These are phyloP conservation scores for Byssochlamys sp. DNA, from an alignment of 2,329 filamentous ascomycete genomes.

Conservation along the genomic window DNA sequence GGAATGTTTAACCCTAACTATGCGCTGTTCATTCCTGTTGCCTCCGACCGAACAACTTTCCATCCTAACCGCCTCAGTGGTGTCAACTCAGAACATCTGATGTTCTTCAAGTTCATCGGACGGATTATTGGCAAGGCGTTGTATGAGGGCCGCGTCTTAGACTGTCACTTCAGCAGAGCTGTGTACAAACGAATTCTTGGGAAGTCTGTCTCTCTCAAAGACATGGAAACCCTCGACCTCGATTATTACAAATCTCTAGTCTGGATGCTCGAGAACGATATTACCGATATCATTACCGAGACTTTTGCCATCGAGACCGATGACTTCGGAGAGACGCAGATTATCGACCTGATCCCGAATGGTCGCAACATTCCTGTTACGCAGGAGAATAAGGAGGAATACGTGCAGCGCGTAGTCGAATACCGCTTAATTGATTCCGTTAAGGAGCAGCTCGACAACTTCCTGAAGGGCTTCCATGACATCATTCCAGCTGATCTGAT, in stretches of 20 bases:
- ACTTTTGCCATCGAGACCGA: slow-evolving; percentile 92
- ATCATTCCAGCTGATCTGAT: slow-evolving; percentile 91
- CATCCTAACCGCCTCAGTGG: slow-evolving; percentile 90
- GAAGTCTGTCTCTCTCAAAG: slow-evolving; percentile 91
- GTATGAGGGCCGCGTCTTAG: slow-evolving; percentile 88
- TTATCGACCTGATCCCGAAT: slow-evolving; percentile 75
- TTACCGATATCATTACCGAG: slow-evolving; percentile 93
- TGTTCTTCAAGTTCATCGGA: slow-evolving; percentile 99
- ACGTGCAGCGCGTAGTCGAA: slow-evolving; percentile 87
- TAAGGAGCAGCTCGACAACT: slow-evolving; percentile 85
- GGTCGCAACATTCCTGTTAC: slow-evolving; percentile 89
- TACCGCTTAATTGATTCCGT: slow-evolving; percentile 87
- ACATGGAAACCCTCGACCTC: slow-evolving; percentile 96
- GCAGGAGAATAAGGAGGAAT: slow-evolving; percentile 97
- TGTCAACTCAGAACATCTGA: slow-evolving; percentile 88
- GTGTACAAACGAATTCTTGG: slow-evolving; percentile 97
- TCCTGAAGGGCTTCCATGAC: slow-evolving; percentile 92
- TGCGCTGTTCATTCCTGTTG: slow-evolving; percentile 89
- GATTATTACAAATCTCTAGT: slow-evolving; percentile 98
- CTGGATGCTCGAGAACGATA: slow-evolving; percentile 98
- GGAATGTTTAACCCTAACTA: slow-evolving; percentile 99
- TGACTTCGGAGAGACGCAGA: slow-evolving; percentile 79
- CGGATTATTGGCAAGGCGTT: slow-evolving; percentile 96
- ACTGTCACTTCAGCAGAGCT: slow-evolving; percentile 97
- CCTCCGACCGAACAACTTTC: slow-evolving; percentile 94